Evolutionary conservation across 2,329 filamentous ascomycete genomes (phyloP).

Genomic region (Apiospora sp.): DNA sequence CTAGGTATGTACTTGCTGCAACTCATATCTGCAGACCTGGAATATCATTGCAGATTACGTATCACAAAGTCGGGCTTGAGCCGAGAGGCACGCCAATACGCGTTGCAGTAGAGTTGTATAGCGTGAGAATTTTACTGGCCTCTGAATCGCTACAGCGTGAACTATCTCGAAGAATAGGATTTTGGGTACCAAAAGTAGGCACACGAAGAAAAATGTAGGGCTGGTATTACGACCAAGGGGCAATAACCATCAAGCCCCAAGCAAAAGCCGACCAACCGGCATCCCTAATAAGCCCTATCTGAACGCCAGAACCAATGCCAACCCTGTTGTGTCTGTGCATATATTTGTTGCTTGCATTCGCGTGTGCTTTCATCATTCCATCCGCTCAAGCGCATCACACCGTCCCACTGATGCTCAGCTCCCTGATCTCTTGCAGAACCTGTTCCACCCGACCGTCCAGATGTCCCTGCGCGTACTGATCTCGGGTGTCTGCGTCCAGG

Average conservation of each 20-base stretch:
- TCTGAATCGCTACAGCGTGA: background rate
- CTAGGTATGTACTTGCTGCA: too few relatives aligned
- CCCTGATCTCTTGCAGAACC: slow-evolving; percentile 94
- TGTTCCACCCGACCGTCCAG: slow-evolving; percentile 92
- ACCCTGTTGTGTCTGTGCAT: background rate
- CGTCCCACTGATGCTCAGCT: slow-evolving; percentile 87
- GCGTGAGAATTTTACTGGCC: background rate
- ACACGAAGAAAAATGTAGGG: background rate
- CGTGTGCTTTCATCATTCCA: background rate
- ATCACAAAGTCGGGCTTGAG: background rate
- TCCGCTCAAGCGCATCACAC: slow-evolving; percentile 50
- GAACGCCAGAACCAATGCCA: slow-evolving; percentile 19
- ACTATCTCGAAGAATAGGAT: background rate
- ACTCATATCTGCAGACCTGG: background rate
- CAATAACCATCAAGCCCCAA: slow-evolving; percentile 20
- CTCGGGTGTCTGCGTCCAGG: slow-evolving; percentile 91
- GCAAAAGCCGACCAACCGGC: background rate
- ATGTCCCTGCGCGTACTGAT: slow-evolving; percentile 94
- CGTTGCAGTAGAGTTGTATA: background rate
- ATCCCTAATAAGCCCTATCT: background rate
- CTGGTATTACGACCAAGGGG: background rate
- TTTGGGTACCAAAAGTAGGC: background rate
- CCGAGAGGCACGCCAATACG: background rate
- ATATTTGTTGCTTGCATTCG: background rate
- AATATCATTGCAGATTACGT: background rate